Base-by-base conservation (phyloP, 129 eudicot species). In the Flaveria bidentis region DNA sequence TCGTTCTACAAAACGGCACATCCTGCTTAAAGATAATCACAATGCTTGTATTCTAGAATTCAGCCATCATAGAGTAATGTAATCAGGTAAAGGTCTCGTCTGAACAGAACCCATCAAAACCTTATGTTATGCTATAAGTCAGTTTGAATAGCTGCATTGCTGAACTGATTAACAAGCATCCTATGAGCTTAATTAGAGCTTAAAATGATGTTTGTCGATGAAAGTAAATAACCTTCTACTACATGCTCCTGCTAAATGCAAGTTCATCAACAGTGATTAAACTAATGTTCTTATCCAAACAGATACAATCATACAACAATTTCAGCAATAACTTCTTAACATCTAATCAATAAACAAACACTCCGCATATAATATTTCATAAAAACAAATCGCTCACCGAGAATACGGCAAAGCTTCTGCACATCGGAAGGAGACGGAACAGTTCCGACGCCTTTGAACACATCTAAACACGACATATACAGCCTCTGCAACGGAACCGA, bases 391-490 rank as follows among this genome's bases (percentile, higher is more conserved):
- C 3, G 49, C 82, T 85, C 44, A 91, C 97, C 97, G 46, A 91
- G 85, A 72, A 91, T 88, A 49, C 28, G 73, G 66, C 89, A 74
- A 57, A 91, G 79, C 12, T 66, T 79, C 30, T 86, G 84, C 18
- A 91, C 97, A 36, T 88, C 81, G 30, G 47, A 23, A 56, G 88
- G 70, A 26, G 82, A 80, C 64, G 93, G 97, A 82, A 91, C 93
- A 13, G 86, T 74, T 3, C 93, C 93, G 49, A 77, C 80, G 62
- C 90, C 93, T 78, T 86, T 84, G 52, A 91, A 91, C 58, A 81
- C 93, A 8, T 78, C 82, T 10, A 20, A 8, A 58, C 97, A 91
- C 0, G 84, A 79, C 47, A 74, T 44, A 46, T 82, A 91, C 63
- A 91, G 78, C 71, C 78, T 30, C 82, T 91, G 97, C 77, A 91